A percentile compares a stretch with the other conserved stretches of the same genome.
Conservation (phyloP, 805 yeast species). For the Yarrowia bubula region DNA sequence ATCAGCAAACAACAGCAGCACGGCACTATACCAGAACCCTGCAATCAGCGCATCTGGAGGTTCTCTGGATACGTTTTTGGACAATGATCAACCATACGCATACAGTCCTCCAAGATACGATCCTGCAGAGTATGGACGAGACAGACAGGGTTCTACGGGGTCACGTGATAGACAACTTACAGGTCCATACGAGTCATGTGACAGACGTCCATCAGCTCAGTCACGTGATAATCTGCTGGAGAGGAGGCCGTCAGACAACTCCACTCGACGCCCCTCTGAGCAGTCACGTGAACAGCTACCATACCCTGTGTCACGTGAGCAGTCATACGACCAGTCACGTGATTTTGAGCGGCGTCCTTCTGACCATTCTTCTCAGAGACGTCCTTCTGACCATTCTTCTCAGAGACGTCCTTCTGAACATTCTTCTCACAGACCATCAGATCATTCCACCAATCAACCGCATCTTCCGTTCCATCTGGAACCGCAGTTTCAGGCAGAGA, state of each 20-base stretch:
- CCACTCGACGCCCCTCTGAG: too few relatives aligned
- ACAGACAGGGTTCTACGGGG: background rate
- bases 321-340: background rate
- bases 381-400: background rate
- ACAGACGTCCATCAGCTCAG: background rate
- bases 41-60: background rate
- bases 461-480: conserved; percentile 7
- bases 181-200: background rate
- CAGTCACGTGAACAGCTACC: too few relatives aligned
- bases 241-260: background rate
- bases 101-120: conserved; percentile 13
- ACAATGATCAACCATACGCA: background rate
- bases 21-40: background rate
- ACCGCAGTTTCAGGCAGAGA: background rate
- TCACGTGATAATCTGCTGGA: background rate
- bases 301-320: background rate
- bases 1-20: background rate
- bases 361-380: background rate
- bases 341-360: background rate
- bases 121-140: background rate
- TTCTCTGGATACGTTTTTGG: background rate
- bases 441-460: background rate
- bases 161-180: background rate
- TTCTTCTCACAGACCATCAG: background rate
- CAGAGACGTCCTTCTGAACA: background rate